These are phyloP conservation scores for Blastosporella zonata DNA, from an alignment of 1,284 basidiomycete genomes.

Conservation along the genomic window DNA sequence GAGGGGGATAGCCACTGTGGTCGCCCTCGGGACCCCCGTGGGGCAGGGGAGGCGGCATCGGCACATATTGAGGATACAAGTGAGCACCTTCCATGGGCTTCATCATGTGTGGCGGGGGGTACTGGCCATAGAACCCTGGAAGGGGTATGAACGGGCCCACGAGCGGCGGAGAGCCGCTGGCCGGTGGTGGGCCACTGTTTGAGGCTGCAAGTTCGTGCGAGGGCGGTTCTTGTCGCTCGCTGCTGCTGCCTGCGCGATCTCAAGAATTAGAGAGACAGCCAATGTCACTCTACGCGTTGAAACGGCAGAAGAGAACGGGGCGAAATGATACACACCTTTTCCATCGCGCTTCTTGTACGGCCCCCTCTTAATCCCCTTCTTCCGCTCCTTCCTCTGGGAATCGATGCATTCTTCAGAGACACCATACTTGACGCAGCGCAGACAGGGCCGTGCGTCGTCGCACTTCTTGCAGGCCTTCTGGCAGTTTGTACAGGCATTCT, in stretches of 20 bases:
- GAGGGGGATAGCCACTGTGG: constrained; percentile 37
- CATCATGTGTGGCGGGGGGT: constrained; percentile 41
- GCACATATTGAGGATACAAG: constrained; percentile 47
- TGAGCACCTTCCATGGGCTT: constrained; percentile 51
- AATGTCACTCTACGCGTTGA: constrained; percentile 23
- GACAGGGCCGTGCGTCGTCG: constrained; percentile 82
- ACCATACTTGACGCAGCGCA: constrained; percentile 84
- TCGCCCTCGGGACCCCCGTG: constrained; percentile 46
- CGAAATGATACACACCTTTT: constrained; percentile 55
- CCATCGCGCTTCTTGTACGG: constrained; percentile 93
- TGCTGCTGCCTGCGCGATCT: constrained; percentile 54
- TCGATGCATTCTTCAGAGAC: constrained; percentile 77
- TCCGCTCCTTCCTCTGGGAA: constrained; percentile 80
- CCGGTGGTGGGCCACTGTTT: constrained; percentile 38
- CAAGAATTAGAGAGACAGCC: constrained; percentile 35
- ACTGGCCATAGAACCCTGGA: constrained; percentile 42
- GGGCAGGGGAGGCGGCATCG: constrained; percentile 37
- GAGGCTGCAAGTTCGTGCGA: constrained; percentile 41
- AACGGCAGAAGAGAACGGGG: constrained; percentile 19
- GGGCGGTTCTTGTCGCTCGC: constrained; percentile 48
- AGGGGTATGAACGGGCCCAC: constrained; percentile 36
- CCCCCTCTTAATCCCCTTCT: constrained; percentile 83
- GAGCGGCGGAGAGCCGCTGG: constrained; percentile 40
- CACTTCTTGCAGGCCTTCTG: constrained; percentile 91
- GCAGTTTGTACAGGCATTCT: constrained; percentile 87